Conservation (phyloP, 192 early-diverging fungal genomes). For the Chytriomyces sp. region DNA sequence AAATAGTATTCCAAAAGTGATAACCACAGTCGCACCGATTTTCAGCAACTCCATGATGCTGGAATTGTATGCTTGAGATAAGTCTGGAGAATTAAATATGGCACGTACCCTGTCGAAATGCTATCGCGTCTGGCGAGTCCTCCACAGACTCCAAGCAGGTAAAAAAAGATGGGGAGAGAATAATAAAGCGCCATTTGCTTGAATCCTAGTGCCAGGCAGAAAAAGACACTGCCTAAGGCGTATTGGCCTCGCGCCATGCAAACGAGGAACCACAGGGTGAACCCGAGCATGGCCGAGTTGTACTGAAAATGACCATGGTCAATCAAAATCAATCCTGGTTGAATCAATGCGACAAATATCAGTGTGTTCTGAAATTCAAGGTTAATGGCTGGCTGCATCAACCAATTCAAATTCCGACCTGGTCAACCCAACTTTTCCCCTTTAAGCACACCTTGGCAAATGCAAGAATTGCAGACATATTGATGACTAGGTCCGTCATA, state of each 20-base stretch:
- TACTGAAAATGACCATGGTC: conserved; percentile 99
- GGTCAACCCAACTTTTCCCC: background rate
- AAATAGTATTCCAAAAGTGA: conserved; percentile 69
- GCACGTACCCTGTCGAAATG: background rate
- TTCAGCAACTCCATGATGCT: conserved; percentile 64
- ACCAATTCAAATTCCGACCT: background rate
- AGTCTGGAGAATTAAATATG: background rate
- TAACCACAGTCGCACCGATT: conserved; percentile 72
- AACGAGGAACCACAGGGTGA: conserved; percentile 75
- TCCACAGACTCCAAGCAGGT: conserved; percentile 73
- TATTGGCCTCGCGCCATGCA: conserved; percentile 65
- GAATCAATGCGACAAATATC: conserved; percentile 70
- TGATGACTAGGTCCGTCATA: conserved; percentile 73
- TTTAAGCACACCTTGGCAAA: conserved; percentile 48
- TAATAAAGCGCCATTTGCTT: conserved; percentile 99
- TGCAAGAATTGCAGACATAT: conserved; percentile 73
- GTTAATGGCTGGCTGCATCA: background rate
- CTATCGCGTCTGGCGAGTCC: conserved; percentile 8
- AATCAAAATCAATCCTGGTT: conserved; percentile 88
- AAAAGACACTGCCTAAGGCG: conserved; percentile 74
- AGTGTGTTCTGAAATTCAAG: conserved; percentile 23
- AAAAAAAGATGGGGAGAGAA: conserved; percentile 88
- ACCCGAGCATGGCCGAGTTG: conserved; percentile 95
- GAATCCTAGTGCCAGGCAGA: conserved; percentile 83
- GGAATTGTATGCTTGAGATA: background rate